Conservation (phyloP, 345 rosid genomes). For the Alliaria petiolata region DNA sequence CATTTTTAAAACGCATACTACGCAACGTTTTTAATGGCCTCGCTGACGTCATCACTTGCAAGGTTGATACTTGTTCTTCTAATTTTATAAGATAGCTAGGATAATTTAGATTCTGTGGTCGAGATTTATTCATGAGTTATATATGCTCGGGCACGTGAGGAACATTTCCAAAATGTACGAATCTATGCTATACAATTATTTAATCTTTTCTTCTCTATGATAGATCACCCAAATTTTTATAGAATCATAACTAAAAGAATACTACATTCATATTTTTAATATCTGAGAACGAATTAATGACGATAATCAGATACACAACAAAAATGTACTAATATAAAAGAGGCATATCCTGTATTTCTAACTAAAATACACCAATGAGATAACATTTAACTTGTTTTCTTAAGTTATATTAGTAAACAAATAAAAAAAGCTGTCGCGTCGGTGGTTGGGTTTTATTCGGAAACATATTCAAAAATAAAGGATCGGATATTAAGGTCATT, state of each 20-base stretch:
- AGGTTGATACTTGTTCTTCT: background rate
- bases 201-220: background rate
- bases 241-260: constrained; percentile 8
- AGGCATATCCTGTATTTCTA: background rate
- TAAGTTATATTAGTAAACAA: background rate
- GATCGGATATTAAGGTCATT: constrained; percentile 12
- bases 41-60: background rate
- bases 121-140: constrained; percentile 2
- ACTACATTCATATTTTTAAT: background rate
- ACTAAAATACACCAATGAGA: background rate
- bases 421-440: constrained; percentile 8
- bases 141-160: constrained; percentile 20
- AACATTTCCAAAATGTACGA: constrained; percentile 3
- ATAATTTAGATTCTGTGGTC: constrained; percentile 6
- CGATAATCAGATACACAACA: background rate
- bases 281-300: background rate
- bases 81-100: background rate
- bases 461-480: background rate
- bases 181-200: constrained; percentile 5
- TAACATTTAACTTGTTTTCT: background rate
- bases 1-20: background rate
- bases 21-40: background rate
- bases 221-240: background rate
- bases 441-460: constrained; percentile 18
- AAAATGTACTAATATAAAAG: background rate